Percentiles rank a stretch among this genome's conserved stretches.
Conservation (phyloP, 2,329 filamentous ascomycete species). For the Chaetomium sp. region DNA sequence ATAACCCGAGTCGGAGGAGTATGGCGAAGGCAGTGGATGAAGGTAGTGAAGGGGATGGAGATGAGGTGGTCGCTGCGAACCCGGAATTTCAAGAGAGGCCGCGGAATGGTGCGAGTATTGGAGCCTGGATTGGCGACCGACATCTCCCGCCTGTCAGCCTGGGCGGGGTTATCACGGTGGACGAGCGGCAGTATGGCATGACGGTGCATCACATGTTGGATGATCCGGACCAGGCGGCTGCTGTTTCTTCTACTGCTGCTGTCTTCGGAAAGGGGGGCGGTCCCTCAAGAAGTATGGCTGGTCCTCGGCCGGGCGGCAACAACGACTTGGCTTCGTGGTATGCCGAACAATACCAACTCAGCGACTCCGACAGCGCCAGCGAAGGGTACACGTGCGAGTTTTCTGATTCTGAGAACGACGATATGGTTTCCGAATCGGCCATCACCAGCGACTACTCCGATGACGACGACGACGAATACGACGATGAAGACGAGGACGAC, state of each 20-base stretch:
- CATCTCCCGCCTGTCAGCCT: slow-evolving; percentile 89
- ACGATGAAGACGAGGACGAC: slow-evolving; percentile 44
- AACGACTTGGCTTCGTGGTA: slow-evolving; percentile 38
- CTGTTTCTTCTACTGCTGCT: neutral
- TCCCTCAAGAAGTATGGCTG: slow-evolving; percentile 33
- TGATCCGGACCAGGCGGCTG: slow-evolving; percentile 44
- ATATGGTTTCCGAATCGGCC: slow-evolving; percentile 43
- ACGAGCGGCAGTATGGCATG: slow-evolving; percentile 83
- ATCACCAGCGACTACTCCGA: slow-evolving; percentile 46
- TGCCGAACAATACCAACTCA: slow-evolving; percentile 29
- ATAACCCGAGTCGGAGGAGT: slow-evolving; percentile 25
- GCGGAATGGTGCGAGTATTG: slow-evolving; percentile 83
- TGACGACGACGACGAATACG: slow-evolving; percentile 38
- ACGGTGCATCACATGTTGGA: slow-evolving; percentile 97
- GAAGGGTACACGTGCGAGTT: slow-evolving; percentile 56
- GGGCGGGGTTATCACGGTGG: slow-evolving; percentile 78
- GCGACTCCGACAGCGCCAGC: slow-evolving; percentile 37
- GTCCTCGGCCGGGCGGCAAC: slow-evolving; percentile 17
- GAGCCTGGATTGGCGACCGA: slow-evolving; percentile 76
- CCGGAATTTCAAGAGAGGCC: slow-evolving; percentile 73
- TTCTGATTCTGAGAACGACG: slow-evolving; percentile 52
- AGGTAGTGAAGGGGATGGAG: slow-evolving; percentile 27
- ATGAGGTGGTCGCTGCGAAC: slow-evolving; percentile 50
- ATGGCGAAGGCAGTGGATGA: slow-evolving; percentile 33
- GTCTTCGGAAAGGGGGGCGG: slow-evolving; percentile 17